A percentile compares a stretch with the other conserved stretches of the same genome.
These are phyloP conservation scores for Starmerella vitae DNA, from an alignment of 805 yeast genomes.

Conservation along the genomic window DNA sequence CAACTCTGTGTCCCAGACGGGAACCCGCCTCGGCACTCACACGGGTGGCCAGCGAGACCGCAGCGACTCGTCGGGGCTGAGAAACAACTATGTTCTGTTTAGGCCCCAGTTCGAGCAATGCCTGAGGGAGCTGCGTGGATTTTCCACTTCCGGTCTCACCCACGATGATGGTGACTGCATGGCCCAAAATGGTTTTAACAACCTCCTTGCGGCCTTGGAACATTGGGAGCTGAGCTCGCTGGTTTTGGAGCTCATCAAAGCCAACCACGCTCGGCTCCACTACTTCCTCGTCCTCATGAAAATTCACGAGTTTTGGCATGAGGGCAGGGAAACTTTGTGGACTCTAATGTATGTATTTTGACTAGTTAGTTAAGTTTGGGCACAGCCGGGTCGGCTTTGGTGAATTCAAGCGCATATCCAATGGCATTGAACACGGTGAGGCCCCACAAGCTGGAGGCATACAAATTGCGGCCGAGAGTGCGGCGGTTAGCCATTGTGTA, in stretches of 20 bases:
- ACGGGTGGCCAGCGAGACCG: slow-evolving; percentile 82
- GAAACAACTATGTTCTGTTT: slow-evolving; percentile 69
- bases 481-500: slow-evolving; percentile 20
- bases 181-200: slow-evolving; percentile 37
- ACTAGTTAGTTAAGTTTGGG: slow-evolving; percentile 9
- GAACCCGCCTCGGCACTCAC: slow-evolving; percentile 83
- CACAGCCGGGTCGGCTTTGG: slow-evolving; percentile 14
- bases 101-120: slow-evolving; percentile 38
- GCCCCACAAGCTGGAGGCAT: slow-evolving; percentile 9
- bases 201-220: slow-evolving; percentile 56
- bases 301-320: slow-evolving; percentile 16
- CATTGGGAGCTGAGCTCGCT: slow-evolving; percentile 43
- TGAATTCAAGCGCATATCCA: slow-evolving; percentile 19
- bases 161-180: slow-evolving; percentile 65
- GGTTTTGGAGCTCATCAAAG: slow-evolving; percentile 1
- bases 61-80: slow-evolving; percentile 96
- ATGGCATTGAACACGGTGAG: slow-evolving; percentile 16
- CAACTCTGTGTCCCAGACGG: slow-evolving; percentile 64
- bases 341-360: no score
- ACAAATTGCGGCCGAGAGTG: slow-evolving; percentile 11
- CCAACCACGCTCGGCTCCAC: background rate
- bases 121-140: slow-evolving; percentile 93
- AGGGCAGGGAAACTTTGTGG: background rate
- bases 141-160: slow-evolving; percentile 99
- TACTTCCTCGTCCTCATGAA: slow-evolving; percentile 9